Evolutionary conservation across 345 rosid species (phyloP).

Genomic region (Aquilaria sinensis): DNA sequence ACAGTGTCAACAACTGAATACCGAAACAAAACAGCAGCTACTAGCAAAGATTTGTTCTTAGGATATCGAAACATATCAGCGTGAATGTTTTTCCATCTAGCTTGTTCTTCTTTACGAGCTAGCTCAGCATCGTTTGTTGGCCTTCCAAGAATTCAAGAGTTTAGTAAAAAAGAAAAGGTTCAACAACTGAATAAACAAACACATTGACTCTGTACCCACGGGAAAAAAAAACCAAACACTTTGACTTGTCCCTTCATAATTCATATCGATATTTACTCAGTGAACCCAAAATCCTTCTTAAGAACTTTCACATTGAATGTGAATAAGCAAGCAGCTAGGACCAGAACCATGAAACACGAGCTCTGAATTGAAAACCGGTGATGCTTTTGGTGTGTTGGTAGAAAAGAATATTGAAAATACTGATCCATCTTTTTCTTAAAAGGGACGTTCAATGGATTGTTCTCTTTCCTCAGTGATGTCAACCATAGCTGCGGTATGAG

Average conservation of each 20-base stretch:
- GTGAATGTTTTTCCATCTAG: slow-evolving; percentile 35
- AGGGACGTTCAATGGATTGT: slow-evolving; percentile 21
- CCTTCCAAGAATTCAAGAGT: slow-evolving; percentile 12
- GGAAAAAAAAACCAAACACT: too few species aligned
- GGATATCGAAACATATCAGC: slow-evolving; percentile 46
- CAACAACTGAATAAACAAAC: too few species aligned
- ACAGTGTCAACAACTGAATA: slow-evolving; percentile 45
- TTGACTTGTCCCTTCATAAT: too few species aligned
- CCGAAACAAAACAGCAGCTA: slow-evolving; percentile 48
- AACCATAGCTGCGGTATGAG: slow-evolving; percentile 18
- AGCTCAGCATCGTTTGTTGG: slow-evolving; percentile 48
- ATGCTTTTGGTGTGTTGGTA: slow-evolving; percentile 41
- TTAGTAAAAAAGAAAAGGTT: too few species aligned
- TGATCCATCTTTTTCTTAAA: slow-evolving; percentile 54
- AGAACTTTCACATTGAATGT: slow-evolving; percentile 48
- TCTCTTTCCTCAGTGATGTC: slow-evolving; percentile 49
- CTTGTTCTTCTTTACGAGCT: slow-evolving; percentile 47
- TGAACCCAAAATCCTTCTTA: slow-evolving; percentile 38
- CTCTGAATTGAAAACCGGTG: slow-evolving; percentile 51
- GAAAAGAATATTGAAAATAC: slow-evolving; percentile 35
- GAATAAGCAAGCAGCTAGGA: slow-evolving; percentile 48
- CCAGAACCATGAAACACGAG: slow-evolving; percentile 51
- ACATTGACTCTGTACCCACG: not conserved
- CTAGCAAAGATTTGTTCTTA: slow-evolving; percentile 33
- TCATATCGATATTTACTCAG: slow-evolving; percentile 23